Evolutionary conservation across 345 rosid genomes (phyloP).

Genomic region (Pistacia atlantica): DNA sequence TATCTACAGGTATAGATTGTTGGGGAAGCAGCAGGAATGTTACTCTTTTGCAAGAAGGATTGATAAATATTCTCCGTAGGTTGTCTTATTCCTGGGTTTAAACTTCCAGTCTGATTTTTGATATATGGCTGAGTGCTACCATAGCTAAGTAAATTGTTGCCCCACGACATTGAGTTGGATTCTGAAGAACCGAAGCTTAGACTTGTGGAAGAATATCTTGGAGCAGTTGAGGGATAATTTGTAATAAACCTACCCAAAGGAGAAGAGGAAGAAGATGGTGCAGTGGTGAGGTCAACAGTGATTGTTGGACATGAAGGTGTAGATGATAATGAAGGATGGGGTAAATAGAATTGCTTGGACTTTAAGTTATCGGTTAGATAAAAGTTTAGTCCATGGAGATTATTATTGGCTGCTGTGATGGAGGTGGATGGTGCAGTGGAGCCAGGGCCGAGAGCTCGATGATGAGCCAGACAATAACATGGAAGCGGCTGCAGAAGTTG

Average conservation of each 20-base stretch:
- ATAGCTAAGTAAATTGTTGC: slow-evolving; percentile 39
- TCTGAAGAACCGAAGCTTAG: slow-evolving; percentile 62
- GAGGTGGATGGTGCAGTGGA: slow-evolving; percentile 11
- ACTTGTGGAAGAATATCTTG: slow-evolving; percentile 43
- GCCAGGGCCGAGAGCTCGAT: slow-evolving; percentile 36
- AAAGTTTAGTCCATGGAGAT: slow-evolving; percentile 58
- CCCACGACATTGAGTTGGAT: slow-evolving; percentile 40
- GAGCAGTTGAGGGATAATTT: slow-evolving; percentile 12
- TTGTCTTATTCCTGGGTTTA: slow-evolving; percentile 32
- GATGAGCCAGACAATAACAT: slow-evolving; percentile 76
- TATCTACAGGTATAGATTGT: slow-evolving; percentile 36
- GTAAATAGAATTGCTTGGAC: slow-evolving; percentile 47
- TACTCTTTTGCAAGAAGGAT: slow-evolving; percentile 42
- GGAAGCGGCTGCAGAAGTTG: slow-evolving; percentile 90
- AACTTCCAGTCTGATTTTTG: slow-evolving; percentile 34
- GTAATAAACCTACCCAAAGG: slow-evolving; percentile 41
- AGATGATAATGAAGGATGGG: slow-evolving; percentile 50
- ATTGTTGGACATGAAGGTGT: slow-evolving; percentile 68
- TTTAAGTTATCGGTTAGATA: slow-evolving; percentile 47
- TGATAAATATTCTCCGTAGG: slow-evolving; percentile 31
- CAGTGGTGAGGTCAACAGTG: slow-evolving; percentile 82
- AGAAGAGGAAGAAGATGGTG: slow-evolving; percentile 35
- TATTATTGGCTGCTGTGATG: slow-evolving; percentile 20
- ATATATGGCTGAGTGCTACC: slow-evolving; percentile 37
- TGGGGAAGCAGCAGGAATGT: slow-evolving; percentile 21